These are phyloP conservation scores for Stephania yunnanensis DNA, from an alignment of 164 flowering plant species.

Conservation along the genomic window DNA sequence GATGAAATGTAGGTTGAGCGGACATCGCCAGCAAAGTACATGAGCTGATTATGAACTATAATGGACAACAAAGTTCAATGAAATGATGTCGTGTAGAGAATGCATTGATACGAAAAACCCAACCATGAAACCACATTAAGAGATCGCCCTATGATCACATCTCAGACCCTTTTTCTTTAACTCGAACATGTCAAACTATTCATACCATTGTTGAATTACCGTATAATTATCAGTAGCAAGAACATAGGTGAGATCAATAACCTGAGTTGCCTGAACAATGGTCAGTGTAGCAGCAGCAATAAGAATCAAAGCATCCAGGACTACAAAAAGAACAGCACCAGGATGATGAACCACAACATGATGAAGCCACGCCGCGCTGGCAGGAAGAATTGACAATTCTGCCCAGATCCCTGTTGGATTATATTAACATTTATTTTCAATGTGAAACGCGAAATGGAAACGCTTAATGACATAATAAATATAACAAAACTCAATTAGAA, in stretches of 20 bases:
- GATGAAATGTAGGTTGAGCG: no score
- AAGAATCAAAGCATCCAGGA: slow-evolving; percentile 48
- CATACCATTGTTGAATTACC: no score
- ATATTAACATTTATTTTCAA: background rate
- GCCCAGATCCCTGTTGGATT: slow-evolving; percentile 68
- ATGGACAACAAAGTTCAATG: no score
- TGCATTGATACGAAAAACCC: no score
- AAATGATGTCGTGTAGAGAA: no score
- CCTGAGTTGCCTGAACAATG: slow-evolving; percentile 64
- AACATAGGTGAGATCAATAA: slow-evolving; percentile 18
- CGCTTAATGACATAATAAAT: background rate
- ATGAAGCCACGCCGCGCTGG: slow-evolving; percentile 51
- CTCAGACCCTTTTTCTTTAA: no score
- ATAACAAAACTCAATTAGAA: slow-evolving; percentile 6
- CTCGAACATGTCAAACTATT: no score
- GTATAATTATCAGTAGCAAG: background rate
- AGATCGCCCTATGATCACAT: no score
- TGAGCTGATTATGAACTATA: no score
- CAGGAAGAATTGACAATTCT: slow-evolving; percentile 22
- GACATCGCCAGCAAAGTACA: no score
- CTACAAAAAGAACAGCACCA: slow-evolving; percentile 54
- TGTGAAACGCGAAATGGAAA: slow-evolving; percentile 11
- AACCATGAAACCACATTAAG: no score
- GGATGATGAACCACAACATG: slow-evolving; percentile 50
- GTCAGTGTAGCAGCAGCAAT: slow-evolving; percentile 42